phyloP scores from a whole-genome alignment of 768 basidiomycete genomes.

The Serendipita sp. region DNA sequence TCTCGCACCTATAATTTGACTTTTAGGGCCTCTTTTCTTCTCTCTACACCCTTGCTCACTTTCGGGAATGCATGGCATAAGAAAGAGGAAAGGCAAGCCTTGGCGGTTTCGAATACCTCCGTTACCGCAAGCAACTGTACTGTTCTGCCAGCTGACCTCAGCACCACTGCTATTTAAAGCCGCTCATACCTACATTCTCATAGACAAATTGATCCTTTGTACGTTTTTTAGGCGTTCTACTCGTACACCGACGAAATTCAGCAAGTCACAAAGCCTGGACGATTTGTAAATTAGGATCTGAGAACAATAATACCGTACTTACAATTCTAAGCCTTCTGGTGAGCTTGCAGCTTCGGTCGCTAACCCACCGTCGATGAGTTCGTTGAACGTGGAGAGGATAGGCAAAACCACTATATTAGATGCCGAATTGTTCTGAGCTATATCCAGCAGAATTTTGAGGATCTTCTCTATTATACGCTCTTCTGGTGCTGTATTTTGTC shows the following conservation, averaged over 20 bases:
- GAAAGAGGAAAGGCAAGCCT: slow-evolving; percentile 38
- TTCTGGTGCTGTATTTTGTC: slow-evolving; percentile 13
- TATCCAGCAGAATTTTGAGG: slow-evolving; percentile 37
- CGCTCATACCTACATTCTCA: slow-evolving; percentile 53
- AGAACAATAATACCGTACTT: slow-evolving; percentile 16
- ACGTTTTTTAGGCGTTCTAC: slow-evolving; percentile 60
- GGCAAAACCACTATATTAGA: slow-evolving; percentile 72
- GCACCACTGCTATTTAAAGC: slow-evolving; percentile 7
- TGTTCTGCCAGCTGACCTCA: slow-evolving; percentile 28
- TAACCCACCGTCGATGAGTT: slow-evolving; percentile 48
- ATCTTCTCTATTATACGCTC: slow-evolving; percentile 37
- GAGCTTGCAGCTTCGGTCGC: not conserved
- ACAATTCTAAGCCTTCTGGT: not conserved
- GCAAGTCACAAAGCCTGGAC: slow-evolving; percentile 35
- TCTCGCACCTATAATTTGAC: slow-evolving; percentile 45
- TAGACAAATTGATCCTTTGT: slow-evolving; percentile 62
- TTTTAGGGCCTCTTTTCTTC: not conserved
- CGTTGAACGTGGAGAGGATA: slow-evolving; percentile 54
- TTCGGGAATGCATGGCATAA: slow-evolving; percentile 67
- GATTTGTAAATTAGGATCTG: too few relatives aligned
- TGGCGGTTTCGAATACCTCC: slow-evolving; percentile 26
- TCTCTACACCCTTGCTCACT: slow-evolving; percentile 24
- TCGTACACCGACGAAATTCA: slow-evolving; percentile 43
- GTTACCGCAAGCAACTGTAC: slow-evolving; percentile 45
- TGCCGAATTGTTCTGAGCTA: slow-evolving; percentile 35